phyloP scores from a whole-genome alignment of 1,139 yeast genomes.

The Scheffersomyces insectosa region DNA sequence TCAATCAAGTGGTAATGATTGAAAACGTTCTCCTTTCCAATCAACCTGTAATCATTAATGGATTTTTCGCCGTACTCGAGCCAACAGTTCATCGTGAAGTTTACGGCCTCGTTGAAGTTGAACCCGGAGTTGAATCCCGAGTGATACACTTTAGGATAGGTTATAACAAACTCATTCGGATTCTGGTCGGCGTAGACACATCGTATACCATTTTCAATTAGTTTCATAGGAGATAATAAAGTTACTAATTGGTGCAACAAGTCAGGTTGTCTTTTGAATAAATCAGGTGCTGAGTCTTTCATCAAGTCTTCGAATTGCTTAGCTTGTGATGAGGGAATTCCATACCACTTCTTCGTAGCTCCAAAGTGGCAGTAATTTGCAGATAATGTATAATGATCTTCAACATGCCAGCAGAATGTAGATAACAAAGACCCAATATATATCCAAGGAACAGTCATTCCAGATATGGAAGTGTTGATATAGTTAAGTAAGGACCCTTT shows the following conservation, averaged over 20 bases:
- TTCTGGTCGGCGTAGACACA: constrained; percentile 76
- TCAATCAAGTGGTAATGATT: constrained; percentile 45
- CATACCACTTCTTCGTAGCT: constrained; percentile 77
- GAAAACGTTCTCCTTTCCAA: constrained; percentile 60
- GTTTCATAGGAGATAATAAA: constrained; percentile 64
- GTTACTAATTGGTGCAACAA: constrained; percentile 85
- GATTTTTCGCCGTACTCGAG: constrained; percentile 62
- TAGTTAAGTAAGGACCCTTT: constrained; percentile 63
- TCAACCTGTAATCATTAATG: constrained; percentile 53
- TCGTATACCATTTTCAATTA: constrained; percentile 53
- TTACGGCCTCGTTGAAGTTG: constrained; percentile 79
- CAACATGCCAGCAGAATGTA: constrained; percentile 86
- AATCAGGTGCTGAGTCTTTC: constrained; percentile 70
- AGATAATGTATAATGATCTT: constrained; percentile 75
- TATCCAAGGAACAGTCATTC: constrained; percentile 84
- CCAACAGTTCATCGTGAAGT: constrained; percentile 74
- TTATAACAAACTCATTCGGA: constrained; percentile 75
- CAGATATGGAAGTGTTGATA: constrained; percentile 64
- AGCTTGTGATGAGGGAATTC: constrained; percentile 61
- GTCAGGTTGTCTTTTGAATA: constrained; percentile 85
- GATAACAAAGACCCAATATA: constrained; percentile 73
- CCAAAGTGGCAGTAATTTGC: constrained; percentile 81
- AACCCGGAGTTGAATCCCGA: constrained; percentile 80
- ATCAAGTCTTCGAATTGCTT: constrained; percentile 55
- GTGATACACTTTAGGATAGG: constrained; percentile 78